Evolutionary conservation across 805 yeast genomes (phyloP), one percentile per base, ranked within the genome.

Genomic region (Pichia deserticola): DNA sequence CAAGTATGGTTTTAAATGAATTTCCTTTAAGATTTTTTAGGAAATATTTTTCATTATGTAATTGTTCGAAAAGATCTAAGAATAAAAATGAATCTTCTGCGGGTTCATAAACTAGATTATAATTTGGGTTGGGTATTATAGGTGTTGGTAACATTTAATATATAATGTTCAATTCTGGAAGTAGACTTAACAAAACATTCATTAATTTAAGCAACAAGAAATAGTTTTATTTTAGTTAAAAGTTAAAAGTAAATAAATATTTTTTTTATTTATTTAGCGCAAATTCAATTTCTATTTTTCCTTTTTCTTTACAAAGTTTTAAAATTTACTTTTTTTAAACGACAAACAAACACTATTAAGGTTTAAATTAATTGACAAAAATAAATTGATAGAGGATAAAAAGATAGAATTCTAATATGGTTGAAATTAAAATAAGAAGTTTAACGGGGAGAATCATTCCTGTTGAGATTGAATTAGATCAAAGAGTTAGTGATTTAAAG

Each of bases 1-100:
- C 99, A 8, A 84, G 74, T 1, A 87, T 83, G 0, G 87, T 40
- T 0, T 93, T 86, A 1, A 62, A 39, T 20, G 51, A 20, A 34
- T 20, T 25, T 51, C 27, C 57, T 46, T 1, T 53, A 7, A 32
- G 57, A 55, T 9, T 32, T 1, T 2, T 45, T 7, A 5, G 37
- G 13, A 61, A 54, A 27, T 82, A 60, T 36, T 57, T 71, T 1
- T 53, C 57, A 46, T 29, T 40, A 20, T 51, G 51, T 7, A 86
- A 84, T 39, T 70, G 63, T 59, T 93, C 98, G 43, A 93, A 71
- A 13, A 84, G 73, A 63, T 93, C 99, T 41, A 93, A 66, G 9
- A 93, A 70, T 9, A 92, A 77, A 61, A 84, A 93, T 7, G 96
- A 79, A 69, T 93, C 99, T 59, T 93, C 99, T 0, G 95, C 79